Evolutionary conservation across 2,329 filamentous ascomycete genomes (phyloP).

Genomic region (Fusarium sp.): DNA sequence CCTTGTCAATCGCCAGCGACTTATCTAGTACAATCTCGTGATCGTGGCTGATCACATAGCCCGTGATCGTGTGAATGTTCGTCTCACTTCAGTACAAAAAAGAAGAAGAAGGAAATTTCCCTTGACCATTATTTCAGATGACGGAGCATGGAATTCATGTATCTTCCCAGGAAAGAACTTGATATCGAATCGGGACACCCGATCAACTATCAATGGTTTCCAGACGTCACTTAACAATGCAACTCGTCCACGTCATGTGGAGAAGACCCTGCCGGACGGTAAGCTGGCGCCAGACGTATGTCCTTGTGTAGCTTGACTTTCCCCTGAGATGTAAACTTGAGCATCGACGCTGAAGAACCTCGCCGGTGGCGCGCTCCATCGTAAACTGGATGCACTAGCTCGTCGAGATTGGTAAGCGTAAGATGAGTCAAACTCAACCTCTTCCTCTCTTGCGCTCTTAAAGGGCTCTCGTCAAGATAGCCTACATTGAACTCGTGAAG

Average conservation of each 20-base stretch:
- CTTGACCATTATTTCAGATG: background rate
- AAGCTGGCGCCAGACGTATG: constrained; percentile 44
- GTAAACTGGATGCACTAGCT: constrained; percentile 11
- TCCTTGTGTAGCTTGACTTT: constrained; percentile 36
- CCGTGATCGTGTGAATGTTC: background rate
- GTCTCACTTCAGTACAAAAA: constrained; percentile 7
- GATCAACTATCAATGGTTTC: background rate
- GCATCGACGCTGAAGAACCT: constrained; percentile 32
- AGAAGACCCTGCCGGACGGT: constrained; percentile 41
- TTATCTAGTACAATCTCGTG: constrained; percentile 32
- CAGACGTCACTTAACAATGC: constrained; percentile 40
- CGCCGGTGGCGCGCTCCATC: constrained; percentile 21
- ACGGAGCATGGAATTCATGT: background rate
- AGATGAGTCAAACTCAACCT: constrained; percentile 33
- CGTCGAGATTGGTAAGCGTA: constrained; percentile 29
- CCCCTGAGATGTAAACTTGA: background rate
- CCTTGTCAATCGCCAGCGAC: constrained; percentile 19
- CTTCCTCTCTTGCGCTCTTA: constrained; percentile 49
- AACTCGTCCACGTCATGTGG: constrained; percentile 53
- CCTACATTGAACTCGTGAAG: constrained; percentile 50
- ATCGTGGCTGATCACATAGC: constrained; percentile 3
- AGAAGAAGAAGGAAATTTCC: background rate
- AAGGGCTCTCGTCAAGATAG: constrained; percentile 19
- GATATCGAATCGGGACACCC: background rate
- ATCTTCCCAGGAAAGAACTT: background rate